These are phyloP conservation scores for Phytopythium helicoides DNA, from an alignment of 352 stramenopile species.

Conservation along the genomic window DNA sequence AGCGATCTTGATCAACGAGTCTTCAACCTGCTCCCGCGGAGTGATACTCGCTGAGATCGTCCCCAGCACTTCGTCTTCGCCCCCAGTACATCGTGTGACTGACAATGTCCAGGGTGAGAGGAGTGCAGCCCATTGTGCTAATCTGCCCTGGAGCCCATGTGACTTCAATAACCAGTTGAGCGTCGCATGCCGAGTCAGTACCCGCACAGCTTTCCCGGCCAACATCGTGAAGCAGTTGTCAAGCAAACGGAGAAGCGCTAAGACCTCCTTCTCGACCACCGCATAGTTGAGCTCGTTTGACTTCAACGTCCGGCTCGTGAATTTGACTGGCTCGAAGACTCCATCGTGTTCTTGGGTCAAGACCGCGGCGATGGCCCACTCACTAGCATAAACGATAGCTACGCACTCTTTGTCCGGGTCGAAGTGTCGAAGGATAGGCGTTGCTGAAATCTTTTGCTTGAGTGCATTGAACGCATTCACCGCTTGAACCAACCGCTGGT, in stretches of 20 bases:
- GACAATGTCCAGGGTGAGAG: constrained; percentile 2
- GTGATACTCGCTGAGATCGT: too few species aligned
- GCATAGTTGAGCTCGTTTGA: constrained; percentile 12
- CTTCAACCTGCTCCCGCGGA: too few species aligned
- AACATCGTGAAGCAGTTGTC: constrained; percentile 9
- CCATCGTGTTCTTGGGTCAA: constrained; percentile 8
- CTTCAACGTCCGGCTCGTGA: constrained; percentile 10
- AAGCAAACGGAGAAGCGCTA: constrained; percentile 4
- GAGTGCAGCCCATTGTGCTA: constrained; percentile 3
- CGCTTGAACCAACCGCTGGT: not conserved
- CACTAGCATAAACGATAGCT: constrained; percentile 9
- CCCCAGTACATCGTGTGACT: not conserved
- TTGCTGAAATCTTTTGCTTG: constrained; percentile 3
- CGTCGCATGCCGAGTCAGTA: constrained; percentile 3
- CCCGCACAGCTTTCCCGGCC: constrained; percentile 1
- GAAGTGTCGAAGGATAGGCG: constrained; percentile 11
- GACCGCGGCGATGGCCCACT: constrained; percentile 3
- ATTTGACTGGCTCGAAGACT: constrained; percentile 3
- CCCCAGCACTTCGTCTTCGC: too few species aligned
- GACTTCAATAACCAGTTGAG: constrained; percentile 4
- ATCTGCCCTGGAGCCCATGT: not conserved
- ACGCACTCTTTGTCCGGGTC: too few species aligned
- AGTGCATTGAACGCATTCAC: constrained; percentile 5
- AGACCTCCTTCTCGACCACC: constrained; percentile 12
- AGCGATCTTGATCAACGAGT: too few species aligned